Base-by-base conservation (phyloP, 345 rosid species). In the Clausena lansium region DNA sequence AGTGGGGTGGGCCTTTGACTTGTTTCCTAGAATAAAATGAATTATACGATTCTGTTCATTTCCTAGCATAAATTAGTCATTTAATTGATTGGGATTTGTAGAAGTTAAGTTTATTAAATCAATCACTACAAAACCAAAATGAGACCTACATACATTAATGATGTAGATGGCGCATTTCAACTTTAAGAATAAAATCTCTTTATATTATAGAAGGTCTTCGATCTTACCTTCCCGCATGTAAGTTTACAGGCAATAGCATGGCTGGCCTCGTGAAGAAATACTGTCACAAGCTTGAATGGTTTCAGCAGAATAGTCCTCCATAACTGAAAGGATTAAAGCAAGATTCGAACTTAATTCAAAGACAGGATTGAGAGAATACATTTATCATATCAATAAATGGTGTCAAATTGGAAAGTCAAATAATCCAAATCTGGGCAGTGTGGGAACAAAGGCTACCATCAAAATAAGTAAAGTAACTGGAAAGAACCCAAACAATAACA, bases 201-300 rank as follows among this genome's bases (percentile, higher is more conserved):
- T 67, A 13, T 11, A 39, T n/a, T 15, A 41, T 41, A 10, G 17
- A 24, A 65, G 27, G 74, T 71, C 74, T 70, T 41, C 32, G 7
- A 67, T 63, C 84, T 87, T 86, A 89, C 94, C 68, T 82, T 73
- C 58, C 94, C 92, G 73, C 94, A 91, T 3, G 94, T 91, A 59
- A 91, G 92, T 78, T 81, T 91, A 84, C 92, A 91, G 73, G 92
- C 92, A 79, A 91, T 77, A 15, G 94, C 94, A 72, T 91, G 94
- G 82, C 94, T 91, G 11, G 89, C 88, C 85, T 89, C 91, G 20
- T 91, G 94, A 84, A 91, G 84, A 82, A 91, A 89, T 70, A 91
- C 92, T 6, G 94, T 87, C 28, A 91, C 86, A 33, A 87, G 92
- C 84, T 91, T 89, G 83, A 91, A 89, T 32, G 94, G 94, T 72